Conservation (phyloP, 1,284 basidiomycete species). For the Tilletia indica region DNA sequence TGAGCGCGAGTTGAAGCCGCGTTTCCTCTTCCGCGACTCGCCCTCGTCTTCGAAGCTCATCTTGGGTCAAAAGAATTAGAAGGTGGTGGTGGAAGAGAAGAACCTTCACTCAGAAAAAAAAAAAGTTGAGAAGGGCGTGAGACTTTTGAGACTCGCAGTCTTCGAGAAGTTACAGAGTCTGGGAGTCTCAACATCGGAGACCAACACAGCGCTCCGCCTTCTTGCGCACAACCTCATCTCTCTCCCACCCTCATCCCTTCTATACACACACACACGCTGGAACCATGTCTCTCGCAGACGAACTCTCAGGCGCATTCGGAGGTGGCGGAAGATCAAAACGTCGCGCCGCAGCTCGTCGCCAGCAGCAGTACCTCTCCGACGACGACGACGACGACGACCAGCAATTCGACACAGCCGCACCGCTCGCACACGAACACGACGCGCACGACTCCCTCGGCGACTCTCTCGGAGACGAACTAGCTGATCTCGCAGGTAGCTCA, state of each 20-base stretch:
- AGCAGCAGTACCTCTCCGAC: slow-evolving; percentile 11
- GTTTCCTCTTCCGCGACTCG: slow-evolving; percentile 7
- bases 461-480: not conserved
- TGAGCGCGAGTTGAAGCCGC: slow-evolving; percentile 34
- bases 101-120: not conserved
- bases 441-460: not conserved
- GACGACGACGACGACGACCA: not conserved
- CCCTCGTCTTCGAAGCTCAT: slow-evolving; percentile 6
- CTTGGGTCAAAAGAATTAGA: not conserved
- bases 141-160: not conserved
- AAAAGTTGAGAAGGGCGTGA: not conserved
- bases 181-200: not conserved
- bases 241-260: not conserved
- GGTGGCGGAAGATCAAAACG: not conserved
- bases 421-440: not conserved
- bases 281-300: slow-evolving; percentile 7
- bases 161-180: too few species aligned
- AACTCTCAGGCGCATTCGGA: slow-evolving; percentile 9
- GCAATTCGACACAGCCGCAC: not conserved
- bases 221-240: not conserved
- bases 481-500: not conserved
- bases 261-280: not conserved
- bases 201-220: not conserved
- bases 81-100: not conserved
- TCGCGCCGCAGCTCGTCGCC: not conserved